Percentiles rank a stretch among this genome's conserved stretches.
Evolutionary conservation across 352 stramenopile species (phyloP).

Genomic region (Phytopythium ostracodes): DNA sequence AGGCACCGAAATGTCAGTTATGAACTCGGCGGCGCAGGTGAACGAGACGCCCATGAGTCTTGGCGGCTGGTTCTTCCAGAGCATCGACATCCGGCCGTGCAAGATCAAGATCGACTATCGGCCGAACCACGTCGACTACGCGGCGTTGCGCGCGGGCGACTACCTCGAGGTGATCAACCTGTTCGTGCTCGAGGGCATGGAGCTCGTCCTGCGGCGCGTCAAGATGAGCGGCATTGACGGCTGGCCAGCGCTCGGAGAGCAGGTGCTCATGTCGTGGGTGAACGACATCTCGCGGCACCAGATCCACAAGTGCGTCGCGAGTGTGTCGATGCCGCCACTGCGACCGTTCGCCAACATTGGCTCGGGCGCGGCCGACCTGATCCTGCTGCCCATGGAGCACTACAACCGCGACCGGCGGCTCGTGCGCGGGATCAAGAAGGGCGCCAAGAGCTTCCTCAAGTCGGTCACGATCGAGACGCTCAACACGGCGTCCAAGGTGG

Average conservation of each 20-base stretch:
- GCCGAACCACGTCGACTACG: conserved; percentile 84
- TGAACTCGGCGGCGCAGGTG: conserved; percentile 16
- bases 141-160: conserved; percentile 73
- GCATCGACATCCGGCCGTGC: conserved; percentile 79
- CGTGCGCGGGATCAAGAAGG: conserved; percentile 83
- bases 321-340: conserved; percentile 82
- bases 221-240: conserved; percentile 80
- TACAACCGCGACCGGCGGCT: conserved; percentile 79
- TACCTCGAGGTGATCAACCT: conserved; percentile 89
- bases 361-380: conserved; percentile 78
- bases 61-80: conserved; percentile 84
- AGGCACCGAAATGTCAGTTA: conserved; percentile 48
- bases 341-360: conserved; percentile 86
- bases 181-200: conserved; percentile 87
- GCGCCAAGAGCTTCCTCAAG: conserved; percentile 84
- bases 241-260: conserved; percentile 64
- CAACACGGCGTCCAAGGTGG: conserved; percentile 81
- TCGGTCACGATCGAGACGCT: conserved; percentile 87
- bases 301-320: conserved; percentile 88
- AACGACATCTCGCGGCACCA: conserved; percentile 86
- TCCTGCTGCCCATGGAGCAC: conserved; percentile 83
- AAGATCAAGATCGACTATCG: conserved; percentile 91
- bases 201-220: conserved; percentile 79
- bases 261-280: conserved; percentile 83
- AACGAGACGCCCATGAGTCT: conserved; percentile 45